These are phyloP conservation scores for Piper longum DNA, from an alignment of 164 flowering plant species.

Conservation along the genomic window DNA sequence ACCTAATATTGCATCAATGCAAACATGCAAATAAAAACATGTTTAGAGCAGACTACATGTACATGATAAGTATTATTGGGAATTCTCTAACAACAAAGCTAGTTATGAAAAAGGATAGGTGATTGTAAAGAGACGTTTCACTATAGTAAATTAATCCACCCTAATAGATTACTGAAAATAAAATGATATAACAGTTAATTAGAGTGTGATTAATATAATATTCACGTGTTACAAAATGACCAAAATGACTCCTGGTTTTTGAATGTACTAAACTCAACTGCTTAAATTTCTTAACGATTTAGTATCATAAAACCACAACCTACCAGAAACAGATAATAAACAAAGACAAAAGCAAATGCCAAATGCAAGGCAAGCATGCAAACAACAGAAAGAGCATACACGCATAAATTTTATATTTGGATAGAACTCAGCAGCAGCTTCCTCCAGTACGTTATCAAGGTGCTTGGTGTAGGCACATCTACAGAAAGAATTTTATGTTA, in stretches of 20 bases:
- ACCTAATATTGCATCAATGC: slow-evolving; percentile 31
- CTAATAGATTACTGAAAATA: no score
- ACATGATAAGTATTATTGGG: no score
- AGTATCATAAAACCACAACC: not conserved
- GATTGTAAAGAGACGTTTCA: no score
- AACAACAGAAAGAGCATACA: slow-evolving; percentile 22
- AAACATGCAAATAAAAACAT: not conserved
- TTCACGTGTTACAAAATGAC: no score
- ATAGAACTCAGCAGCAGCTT: slow-evolving; percentile 74
- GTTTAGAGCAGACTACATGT: not conserved
- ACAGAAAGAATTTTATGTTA: slow-evolving; percentile 1
- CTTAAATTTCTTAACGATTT: not conserved
- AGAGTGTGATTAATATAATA: no score
- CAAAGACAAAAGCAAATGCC: not conserved
- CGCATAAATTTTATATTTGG: slow-evolving; percentile 81
- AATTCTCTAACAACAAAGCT: not conserved
- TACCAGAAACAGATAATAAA: not conserved
- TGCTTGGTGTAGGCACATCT: slow-evolving; percentile 60
- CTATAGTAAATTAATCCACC: no score
- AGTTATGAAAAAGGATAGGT: not conserved
- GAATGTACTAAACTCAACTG: not conserved
- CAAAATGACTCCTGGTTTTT: no score
- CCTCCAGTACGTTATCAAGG: slow-evolving; percentile 78
- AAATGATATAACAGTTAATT: no score
- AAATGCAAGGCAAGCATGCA: not conserved